Conservation (phyloP, 306 rosid genomes). For the Medicago ruthenica region DNA sequence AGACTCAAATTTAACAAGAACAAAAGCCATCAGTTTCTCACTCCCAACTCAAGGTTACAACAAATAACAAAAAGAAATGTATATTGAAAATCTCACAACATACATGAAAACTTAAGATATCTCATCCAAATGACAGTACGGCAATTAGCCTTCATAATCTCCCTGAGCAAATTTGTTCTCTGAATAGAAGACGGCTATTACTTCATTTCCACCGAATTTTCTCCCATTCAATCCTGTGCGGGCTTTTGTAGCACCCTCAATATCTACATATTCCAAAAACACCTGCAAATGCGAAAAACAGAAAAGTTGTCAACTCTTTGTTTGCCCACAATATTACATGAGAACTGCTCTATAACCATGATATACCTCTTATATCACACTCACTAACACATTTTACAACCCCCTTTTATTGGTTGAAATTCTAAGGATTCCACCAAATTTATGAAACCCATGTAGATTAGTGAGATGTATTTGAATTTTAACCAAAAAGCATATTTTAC, state of each 20-base stretch:
- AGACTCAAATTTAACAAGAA: neutral
- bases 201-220: conserved; percentile 87
- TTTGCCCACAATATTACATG: neutral
- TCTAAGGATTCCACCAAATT: neutral
- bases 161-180: conserved; percentile 87
- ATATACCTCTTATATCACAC: neutral
- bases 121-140: conserved; percentile 8
- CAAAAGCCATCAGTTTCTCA: neutral
- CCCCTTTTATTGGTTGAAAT: neutral
- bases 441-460: neutral
- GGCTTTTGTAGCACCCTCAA: conserved; percentile 85
- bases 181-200: conserved; percentile 73
- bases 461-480: neutral
- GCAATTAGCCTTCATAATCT: conserved; percentile 74
- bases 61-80: neutral
- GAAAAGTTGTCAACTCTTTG: neutral
- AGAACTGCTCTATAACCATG: conserved; percentile 2
- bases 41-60: neutral
- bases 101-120: conserved; percentile 8
- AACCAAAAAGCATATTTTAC: neutral
- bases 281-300: conserved; percentile 56
- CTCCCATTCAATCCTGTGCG: conserved; percentile 88
- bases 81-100: neutral
- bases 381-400: neutral
- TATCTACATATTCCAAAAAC: conserved; percentile 88